Evolutionary conservation across 2,329 filamentous ascomycete species (phyloP), one percentile per base, ranked within the genome.

Genomic region (Diaporthe vaccinii): DNA sequence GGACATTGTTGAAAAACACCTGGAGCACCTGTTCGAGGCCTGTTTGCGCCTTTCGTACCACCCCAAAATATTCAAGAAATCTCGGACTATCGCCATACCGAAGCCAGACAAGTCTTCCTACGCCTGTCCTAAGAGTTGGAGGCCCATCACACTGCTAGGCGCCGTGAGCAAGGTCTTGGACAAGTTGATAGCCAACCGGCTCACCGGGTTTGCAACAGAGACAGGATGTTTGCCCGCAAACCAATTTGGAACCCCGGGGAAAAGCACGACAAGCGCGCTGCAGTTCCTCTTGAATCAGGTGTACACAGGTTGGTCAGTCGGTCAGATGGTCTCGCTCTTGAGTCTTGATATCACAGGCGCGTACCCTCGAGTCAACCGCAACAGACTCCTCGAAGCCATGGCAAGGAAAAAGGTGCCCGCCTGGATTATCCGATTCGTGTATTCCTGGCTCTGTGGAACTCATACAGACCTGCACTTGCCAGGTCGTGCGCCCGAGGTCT

Each of bases 341-440:
- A 39, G 34, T 59, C 57, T 59, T 39, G 57, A 59, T 59, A 59
- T 59, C 57, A 59, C 57, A 5, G 57, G 57, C 57, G 57, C 57
- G 34, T 59, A 59, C 20, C 57, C 57, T n/a, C 57, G 57, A 12
- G 57, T 41, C 34, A 59, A 59, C 34, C 57, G 34, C 34, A 34
- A 39, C 57, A 39, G 12, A 59, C 57, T 59, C 31, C 57, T 59
- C 31, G 57, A 59, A n/a, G 22, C 57, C 22, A 39, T 59, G 57
- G 34, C 57, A 39, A 36, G 25, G 5, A 59, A 59, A 39, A 39
- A 25, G 22, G 57, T 59, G 34, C 57, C 57, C 22, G 7, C 31
- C 10, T 39, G 57, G 57, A 59, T 59, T 15, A 31, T 39, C 14
- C 34, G 5, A 39, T 59, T 59, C 57, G 57, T 25, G 1, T 59